Percentiles rank a stretch among this genome's conserved stretches.
Conservation (phyloP, 371 early-diverging fungal species). For the Antonospora locustae region DNA sequence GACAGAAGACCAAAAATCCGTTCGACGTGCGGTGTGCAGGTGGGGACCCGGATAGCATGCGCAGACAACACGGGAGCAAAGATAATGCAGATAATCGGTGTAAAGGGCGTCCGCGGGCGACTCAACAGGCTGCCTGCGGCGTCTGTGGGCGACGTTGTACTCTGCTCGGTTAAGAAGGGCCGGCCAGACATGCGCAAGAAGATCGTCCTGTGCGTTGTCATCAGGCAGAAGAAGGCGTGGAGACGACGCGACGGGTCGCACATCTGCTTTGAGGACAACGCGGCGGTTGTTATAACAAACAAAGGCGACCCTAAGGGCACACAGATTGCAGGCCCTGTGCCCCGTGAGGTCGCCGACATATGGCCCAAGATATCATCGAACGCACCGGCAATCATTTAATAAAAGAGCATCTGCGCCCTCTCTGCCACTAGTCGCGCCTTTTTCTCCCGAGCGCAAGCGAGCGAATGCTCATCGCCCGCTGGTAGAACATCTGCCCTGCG, state of each 20-base stretch:
- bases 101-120: slow-evolving; percentile 81
- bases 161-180: slow-evolving; percentile 98
- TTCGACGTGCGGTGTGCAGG: slow-evolving; percentile 96
- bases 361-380: slow-evolving; percentile 99
- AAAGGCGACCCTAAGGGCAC: slow-evolving; percentile 99
- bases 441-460: background rate
- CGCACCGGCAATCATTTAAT: slow-evolving; percentile 57
- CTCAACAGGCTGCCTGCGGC: slow-evolving; percentile 94
- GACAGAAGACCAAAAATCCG: slow-evolving; percentile 54
- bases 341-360: slow-evolving; percentile 98
- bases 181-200: slow-evolving; percentile 99
- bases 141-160: slow-evolving; percentile 96
- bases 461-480: too few relatives aligned
- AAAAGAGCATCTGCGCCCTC: background rate
- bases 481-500: background rate
- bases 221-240: slow-evolving; percentile 98
- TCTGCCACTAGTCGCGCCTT: background rate
- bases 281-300: slow-evolving; percentile 86
- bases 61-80: slow-evolving; percentile 99
- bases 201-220: slow-evolving; percentile 93
- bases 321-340: slow-evolving; percentile 97
- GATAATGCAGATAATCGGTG: slow-evolving; percentile 95
- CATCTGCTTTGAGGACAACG: slow-evolving; percentile 92
- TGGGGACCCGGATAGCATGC: slow-evolving; percentile 95
- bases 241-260: slow-evolving; percentile 94